Evolutionary conservation across 768 basidiomycete genomes (phyloP).

Genomic region (Mrakia frigida): DNA sequence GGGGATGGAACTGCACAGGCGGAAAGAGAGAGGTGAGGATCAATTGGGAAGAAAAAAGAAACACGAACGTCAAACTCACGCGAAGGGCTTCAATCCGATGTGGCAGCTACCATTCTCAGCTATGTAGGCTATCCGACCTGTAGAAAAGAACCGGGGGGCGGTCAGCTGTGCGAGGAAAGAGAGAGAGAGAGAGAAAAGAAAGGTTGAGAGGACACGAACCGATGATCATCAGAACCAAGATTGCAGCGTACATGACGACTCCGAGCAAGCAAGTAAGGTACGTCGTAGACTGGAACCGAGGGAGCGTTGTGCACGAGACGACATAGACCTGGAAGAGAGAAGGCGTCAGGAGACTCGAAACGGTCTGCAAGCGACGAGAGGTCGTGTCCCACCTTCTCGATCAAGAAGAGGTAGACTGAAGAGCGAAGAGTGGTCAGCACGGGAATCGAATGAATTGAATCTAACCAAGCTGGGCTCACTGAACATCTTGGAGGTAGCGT

Average conservation of each 20-base stretch:
- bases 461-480: neutral
- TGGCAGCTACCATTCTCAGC: neutral
- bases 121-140: neutral
- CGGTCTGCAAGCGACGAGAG: neutral
- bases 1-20: neutral
- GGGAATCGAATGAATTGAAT: no score
- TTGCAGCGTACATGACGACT: neutral
- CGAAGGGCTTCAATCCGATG: neutral
- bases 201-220: neutral
- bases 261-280: neutral
- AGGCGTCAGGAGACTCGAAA: no score
- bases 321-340: no score
- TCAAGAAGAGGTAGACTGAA: neutral
- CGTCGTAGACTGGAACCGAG: neutral
- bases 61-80: neutral
- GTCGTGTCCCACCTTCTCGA: neutral
- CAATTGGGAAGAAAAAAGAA: neutral
- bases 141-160: neutral
- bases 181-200: no score
- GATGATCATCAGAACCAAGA: neutral
- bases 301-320: no score
- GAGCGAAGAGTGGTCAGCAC: no score
- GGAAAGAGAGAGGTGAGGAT: neutral
- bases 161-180: no score
- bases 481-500: neutral